Conservation (phyloP, 306 rosid species). For the Cucumis cinereus region DNA sequence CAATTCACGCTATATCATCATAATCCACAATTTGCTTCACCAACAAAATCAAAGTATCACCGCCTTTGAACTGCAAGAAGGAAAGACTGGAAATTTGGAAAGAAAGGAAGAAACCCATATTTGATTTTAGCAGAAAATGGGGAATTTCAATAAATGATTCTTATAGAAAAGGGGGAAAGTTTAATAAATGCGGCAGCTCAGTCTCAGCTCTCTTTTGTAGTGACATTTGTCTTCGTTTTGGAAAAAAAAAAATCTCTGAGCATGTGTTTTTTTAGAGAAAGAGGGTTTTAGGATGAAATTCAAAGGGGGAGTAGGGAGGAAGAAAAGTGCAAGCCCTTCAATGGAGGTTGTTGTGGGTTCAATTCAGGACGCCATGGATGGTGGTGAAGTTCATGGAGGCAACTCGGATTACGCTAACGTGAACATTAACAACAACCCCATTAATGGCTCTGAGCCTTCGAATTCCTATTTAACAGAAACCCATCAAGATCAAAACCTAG, state of each 20-base stretch:
- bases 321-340: slow-evolving; percentile 14
- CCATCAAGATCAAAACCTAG: slow-evolving; percentile 20
- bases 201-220: not conserved
- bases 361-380: not conserved
- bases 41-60: not conserved
- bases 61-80: not conserved
- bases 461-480: not conserved
- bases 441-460: slow-evolving; percentile 2
- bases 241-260: not conserved
- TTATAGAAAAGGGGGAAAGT: not conserved
- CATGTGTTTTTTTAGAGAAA: not conserved
- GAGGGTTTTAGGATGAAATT: slow-evolving; percentile 16
- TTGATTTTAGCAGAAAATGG: not conserved
- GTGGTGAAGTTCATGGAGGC: slow-evolving; percentile 10
- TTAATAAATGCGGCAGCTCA: not conserved
- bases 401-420: not conserved
- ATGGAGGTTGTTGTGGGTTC: slow-evolving; percentile 20
- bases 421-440: not conserved
- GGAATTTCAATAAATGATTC: not conserved
- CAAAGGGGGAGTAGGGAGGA: slow-evolving; percentile 35
- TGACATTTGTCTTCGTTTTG: not conserved
- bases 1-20: not conserved
- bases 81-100: not conserved
- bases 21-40: not conserved
- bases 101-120: not conserved